Evolutionary conservation across 2,329 filamentous ascomycete genomes (phyloP).

Genomic region (Neonectria punicea): DNA sequence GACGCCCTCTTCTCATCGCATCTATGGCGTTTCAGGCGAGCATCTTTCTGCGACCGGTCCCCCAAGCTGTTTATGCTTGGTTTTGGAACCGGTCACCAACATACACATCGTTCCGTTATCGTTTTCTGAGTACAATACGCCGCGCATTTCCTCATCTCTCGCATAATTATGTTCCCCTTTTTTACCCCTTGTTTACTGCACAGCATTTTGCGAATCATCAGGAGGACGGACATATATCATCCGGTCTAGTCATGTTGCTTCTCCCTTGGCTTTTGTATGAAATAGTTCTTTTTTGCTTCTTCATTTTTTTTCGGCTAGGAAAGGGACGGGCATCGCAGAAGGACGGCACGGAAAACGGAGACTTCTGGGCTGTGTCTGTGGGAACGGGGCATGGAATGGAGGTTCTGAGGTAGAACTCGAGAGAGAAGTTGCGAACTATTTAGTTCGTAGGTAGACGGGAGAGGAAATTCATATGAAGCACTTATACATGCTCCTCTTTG

Average conservation of each 20-base stretch:
- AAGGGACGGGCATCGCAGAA: slow-evolving; percentile 9
- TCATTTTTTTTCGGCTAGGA: not conserved
- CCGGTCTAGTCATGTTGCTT: not conserved
- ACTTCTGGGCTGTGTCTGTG: slow-evolving; percentile 12
- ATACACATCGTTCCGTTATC: slow-evolving; percentile 14
- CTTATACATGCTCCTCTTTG: not conserved
- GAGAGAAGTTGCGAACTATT: not conserved
- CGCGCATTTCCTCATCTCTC: not conserved
- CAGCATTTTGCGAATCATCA: slow-evolving; percentile 11
- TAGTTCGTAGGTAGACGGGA: slow-evolving; percentile 1
- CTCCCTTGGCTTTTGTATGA: slow-evolving; percentile 8
- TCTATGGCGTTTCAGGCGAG: slow-evolving; percentile 23
- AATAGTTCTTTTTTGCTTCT: slow-evolving; percentile 9
- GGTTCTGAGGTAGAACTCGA: not conserved
- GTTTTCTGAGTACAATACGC: slow-evolving; percentile 17
- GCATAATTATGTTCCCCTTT: slow-evolving; percentile 9
- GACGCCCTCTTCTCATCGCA: slow-evolving; percentile 11
- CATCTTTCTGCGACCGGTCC: not conserved
- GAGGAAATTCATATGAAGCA: slow-evolving; percentile 20
- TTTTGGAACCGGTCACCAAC: slow-evolving; percentile 9
- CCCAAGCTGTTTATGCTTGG: not conserved
- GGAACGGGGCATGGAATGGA: slow-evolving; percentile 11
- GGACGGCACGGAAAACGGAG: slow-evolving; percentile 7
- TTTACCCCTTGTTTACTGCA: slow-evolving; percentile 5
- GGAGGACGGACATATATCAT: not conserved